Conservation (phyloP, 2,329 filamentous ascomycete species). For the Phialemoniopsis sp. region DNA sequence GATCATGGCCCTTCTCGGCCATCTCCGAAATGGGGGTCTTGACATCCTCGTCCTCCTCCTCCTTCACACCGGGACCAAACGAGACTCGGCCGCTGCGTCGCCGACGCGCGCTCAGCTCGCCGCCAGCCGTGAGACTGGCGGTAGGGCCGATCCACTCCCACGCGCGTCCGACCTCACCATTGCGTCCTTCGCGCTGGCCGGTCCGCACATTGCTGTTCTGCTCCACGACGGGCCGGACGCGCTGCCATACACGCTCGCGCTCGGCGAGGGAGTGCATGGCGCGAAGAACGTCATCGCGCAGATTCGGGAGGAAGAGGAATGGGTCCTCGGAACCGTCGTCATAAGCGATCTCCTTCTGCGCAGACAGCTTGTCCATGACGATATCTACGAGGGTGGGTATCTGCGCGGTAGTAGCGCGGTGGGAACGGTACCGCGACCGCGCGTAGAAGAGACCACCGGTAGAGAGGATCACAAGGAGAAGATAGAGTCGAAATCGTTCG, state of each 20-base stretch:
- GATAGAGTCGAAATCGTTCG: slow-evolving; percentile 82
- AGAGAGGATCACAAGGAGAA: slow-evolving; percentile 54
- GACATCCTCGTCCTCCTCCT: slow-evolving; percentile 20
- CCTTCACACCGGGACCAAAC: slow-evolving; percentile 32
- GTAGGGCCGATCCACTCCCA: slow-evolving; percentile 68
- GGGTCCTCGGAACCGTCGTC: slow-evolving; percentile 67
- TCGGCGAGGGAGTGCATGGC: slow-evolving; percentile 73
- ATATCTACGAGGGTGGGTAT: slow-evolving; percentile 80
- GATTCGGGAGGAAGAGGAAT: slow-evolving; percentile 82
- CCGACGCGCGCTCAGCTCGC: slow-evolving; percentile 29
- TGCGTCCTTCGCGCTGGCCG: slow-evolving; percentile 62
- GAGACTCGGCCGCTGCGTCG: slow-evolving; percentile 51
- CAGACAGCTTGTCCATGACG: slow-evolving; percentile 79
- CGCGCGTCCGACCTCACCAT: slow-evolving; percentile 60
- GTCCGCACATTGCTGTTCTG: slow-evolving; percentile 88
- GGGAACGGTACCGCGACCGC: slow-evolving; percentile 58
- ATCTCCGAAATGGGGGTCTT: slow-evolving; percentile 19
- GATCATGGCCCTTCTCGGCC: slow-evolving; percentile 9
- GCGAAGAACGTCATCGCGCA: slow-evolving; percentile 86
- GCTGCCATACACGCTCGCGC: slow-evolving; percentile 78
- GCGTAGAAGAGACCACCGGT: slow-evolving; percentile 47
- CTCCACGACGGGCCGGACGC: slow-evolving; percentile 81
- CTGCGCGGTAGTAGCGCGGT: slow-evolving; percentile 61
- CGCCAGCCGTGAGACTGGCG: slow-evolving; percentile 29
- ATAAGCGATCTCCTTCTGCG: slow-evolving; percentile 78